These are phyloP conservation scores for Tricholoma terreum DNA, from an alignment of 768 basidiomycete genomes.

Conservation along the genomic window DNA sequence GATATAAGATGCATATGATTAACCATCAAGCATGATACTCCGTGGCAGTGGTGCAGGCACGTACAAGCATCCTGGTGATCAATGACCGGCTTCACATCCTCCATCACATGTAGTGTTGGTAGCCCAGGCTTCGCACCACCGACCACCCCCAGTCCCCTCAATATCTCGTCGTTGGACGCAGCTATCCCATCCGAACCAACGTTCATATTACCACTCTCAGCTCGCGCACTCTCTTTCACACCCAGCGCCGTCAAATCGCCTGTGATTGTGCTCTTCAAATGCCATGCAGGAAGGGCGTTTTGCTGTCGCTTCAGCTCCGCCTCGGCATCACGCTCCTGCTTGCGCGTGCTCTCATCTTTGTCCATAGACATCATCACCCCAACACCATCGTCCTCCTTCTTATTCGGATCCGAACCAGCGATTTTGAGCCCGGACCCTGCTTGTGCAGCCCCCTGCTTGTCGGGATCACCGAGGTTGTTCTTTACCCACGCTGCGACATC, in stretches of 20 bases:
- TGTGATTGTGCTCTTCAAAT: conserved; percentile 92
- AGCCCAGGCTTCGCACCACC: conserved; percentile 33
- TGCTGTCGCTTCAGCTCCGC: conserved; percentile 85
- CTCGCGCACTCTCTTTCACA: conserved; percentile 64
- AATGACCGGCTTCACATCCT: conserved; percentile 30
- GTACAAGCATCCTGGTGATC: conserved; percentile 65
- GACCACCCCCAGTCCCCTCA: conserved; percentile 64
- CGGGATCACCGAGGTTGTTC: conserved; percentile 61
- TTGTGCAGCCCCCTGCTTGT: conserved; percentile 53
- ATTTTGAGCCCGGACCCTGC: conserved; percentile 62
- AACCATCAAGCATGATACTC: background rate
- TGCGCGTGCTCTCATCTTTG: conserved; percentile 76
- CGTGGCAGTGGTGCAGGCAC: conserved; percentile 21
- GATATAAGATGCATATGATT: background rate
- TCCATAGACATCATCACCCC: conserved; percentile 87
- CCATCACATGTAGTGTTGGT: conserved; percentile 15
- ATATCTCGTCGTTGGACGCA: conserved; percentile 66
- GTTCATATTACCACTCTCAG: conserved; percentile 27
- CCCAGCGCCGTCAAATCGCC: conserved; percentile 89
- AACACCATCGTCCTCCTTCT: conserved; percentile 70
- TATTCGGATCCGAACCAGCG: conserved; percentile 63
- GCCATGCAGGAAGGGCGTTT: conserved; percentile 92
- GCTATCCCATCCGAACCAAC: conserved; percentile 24
- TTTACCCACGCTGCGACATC: conserved; percentile 85
- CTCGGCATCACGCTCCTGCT: conserved; percentile 72